Evolutionary conservation across 176 grass and related monocot genomes (phyloP).

Genomic region (Luzula sylvatica): DNA sequence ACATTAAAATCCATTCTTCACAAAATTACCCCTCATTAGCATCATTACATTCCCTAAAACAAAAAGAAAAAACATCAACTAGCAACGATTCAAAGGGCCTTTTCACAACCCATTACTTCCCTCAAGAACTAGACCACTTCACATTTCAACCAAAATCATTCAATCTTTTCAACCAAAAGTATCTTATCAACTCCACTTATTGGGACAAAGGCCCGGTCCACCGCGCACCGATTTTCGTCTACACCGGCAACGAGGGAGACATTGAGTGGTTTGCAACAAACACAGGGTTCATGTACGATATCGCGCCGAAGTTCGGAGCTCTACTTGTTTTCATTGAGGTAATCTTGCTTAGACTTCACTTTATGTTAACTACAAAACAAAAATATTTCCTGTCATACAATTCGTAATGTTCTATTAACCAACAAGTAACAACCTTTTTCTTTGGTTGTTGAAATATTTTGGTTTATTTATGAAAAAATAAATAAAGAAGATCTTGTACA

Average conservation of each 20-base stretch:
- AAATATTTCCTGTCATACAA: too few relatives aligned
- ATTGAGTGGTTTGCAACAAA: conserved; percentile 80
- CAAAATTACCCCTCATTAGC: background rate
- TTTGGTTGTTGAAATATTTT: too few relatives aligned
- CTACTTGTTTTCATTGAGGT: conserved; percentile 97
- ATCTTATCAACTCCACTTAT: conserved; percentile 73
- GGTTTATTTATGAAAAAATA: too few relatives aligned
- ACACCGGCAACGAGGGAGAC: conserved; percentile 83
- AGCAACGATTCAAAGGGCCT: conserved; percentile 21
- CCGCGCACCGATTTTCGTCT: conserved; percentile 61
- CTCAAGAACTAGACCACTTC: conserved; percentile 95
- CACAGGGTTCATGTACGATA: conserved; percentile 88
- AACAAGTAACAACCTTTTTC: too few relatives aligned
- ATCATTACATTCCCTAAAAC: background rate
- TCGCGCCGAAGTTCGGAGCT: conserved; percentile 61
- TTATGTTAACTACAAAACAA: too few relatives aligned
- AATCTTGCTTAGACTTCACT: too few relatives aligned
- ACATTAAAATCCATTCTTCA: background rate
- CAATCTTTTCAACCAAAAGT: conserved; percentile 59
- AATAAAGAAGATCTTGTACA: too few relatives aligned
- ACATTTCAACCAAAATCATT: conserved; percentile 75
- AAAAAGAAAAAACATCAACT: background rate
- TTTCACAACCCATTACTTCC: conserved; percentile 72
- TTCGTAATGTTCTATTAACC: too few relatives aligned
- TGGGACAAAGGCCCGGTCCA: conserved; percentile 30